These are phyloP conservation scores for Volvox carteri DNA, from an alignment of 163 green algal species.

Conservation along the genomic window DNA sequence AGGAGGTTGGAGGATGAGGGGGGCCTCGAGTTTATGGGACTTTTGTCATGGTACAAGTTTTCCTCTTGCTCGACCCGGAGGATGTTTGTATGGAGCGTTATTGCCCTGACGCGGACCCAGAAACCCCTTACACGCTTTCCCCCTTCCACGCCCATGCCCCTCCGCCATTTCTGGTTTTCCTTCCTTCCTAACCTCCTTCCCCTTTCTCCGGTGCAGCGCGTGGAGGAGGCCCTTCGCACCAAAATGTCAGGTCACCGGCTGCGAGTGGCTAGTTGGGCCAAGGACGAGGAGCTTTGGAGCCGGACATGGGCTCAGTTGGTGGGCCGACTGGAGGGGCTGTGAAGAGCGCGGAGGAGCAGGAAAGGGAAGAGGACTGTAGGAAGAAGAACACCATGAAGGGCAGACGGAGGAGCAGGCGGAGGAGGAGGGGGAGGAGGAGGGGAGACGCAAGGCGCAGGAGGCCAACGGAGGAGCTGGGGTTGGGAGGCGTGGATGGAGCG, in stretches of 20 bases:
- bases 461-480: background rate
- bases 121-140: too few species aligned
- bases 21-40: too few species aligned
- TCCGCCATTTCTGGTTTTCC: too few species aligned
- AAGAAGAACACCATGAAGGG: too few species aligned
- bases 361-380: background rate
- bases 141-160: too few species aligned
- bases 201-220: conserved; percentile 19
- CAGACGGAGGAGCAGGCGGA: background rate
- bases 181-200: background rate
- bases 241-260: conserved; percentile 26
- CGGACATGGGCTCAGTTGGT: conserved; percentile 59
- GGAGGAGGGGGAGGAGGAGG: background rate
- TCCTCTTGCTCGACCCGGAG: too few species aligned
- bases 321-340: conserved; percentile 62
- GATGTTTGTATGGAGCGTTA: too few species aligned
- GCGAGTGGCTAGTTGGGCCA: conserved; percentile 46
- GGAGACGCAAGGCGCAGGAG: background rate
- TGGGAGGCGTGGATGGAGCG: background rate
- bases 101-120: too few species aligned
- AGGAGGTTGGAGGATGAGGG: too few species aligned
- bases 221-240: conserved; percentile 32
- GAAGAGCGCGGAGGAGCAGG: background rate
- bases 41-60: too few species aligned
- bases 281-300: conserved; percentile 63